A percentile compares a stretch with the other conserved stretches of the same genome.
phyloP scores from a whole-genome alignment of 441 rosid genomes.

The Iberis amara region DNA sequence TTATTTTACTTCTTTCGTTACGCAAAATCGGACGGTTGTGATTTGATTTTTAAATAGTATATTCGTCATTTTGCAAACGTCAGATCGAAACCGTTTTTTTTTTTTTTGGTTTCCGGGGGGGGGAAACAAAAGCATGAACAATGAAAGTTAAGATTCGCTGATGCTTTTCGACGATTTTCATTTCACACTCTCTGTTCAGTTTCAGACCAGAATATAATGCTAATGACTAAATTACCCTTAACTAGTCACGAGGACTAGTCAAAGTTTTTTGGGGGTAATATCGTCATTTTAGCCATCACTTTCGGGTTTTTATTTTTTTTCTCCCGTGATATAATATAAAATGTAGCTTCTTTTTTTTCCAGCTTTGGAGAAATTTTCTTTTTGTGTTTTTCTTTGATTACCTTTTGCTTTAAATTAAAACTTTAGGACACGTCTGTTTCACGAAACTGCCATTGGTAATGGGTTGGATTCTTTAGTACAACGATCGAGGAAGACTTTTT shows the following conservation, averaged over 20 bases:
- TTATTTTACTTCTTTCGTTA: background rate
- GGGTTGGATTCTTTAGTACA: slow-evolving; percentile 25
- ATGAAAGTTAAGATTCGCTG: slow-evolving; percentile 21
- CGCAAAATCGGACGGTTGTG: slow-evolving; percentile 14
- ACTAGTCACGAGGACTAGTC: background rate
- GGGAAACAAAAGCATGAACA: slow-evolving; percentile 18
- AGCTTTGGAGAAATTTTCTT: slow-evolving; percentile 2
- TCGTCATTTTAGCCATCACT: slow-evolving; percentile 1
- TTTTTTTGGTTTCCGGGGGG: slow-evolving; percentile 2
- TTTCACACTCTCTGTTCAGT: slow-evolving; percentile 21
- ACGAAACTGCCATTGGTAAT: slow-evolving; percentile 30
- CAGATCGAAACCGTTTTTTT: slow-evolving; percentile 22
- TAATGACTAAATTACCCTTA: slow-evolving; percentile 11
- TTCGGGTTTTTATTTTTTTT: background rate
- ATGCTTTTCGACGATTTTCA: slow-evolving; percentile 15
- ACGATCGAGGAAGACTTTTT: slow-evolving; percentile 29
- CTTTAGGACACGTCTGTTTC: slow-evolving; percentile 30
- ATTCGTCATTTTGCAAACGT: slow-evolving; percentile 10
- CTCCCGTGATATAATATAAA: slow-evolving; percentile 9
- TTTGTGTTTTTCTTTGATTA: slow-evolving; percentile 26
- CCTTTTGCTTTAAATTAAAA: slow-evolving; percentile 26
- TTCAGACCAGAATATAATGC: slow-evolving; percentile 22
- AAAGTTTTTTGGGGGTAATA: background rate
- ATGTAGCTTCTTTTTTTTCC: background rate
- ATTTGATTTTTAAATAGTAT: slow-evolving; percentile 1